Evolutionary conservation across 768 basidiomycete genomes (phyloP).

Genomic region (Gloeopeniophorella convolvens): DNA sequence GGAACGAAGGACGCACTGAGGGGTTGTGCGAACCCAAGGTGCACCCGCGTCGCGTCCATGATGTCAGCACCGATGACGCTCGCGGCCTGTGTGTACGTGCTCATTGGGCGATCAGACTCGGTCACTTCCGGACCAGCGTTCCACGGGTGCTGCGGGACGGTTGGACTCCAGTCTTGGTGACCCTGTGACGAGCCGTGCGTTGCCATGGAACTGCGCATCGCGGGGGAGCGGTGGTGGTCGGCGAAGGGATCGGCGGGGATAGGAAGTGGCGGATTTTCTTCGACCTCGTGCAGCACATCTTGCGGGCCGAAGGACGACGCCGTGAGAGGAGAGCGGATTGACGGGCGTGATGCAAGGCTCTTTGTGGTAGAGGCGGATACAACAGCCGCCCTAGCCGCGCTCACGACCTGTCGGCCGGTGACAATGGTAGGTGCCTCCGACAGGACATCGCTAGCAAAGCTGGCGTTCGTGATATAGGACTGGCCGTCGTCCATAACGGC

Average conservation of each 20-base stretch:
- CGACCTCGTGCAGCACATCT: constrained; percentile 50
- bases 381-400: constrained; percentile 74
- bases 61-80: constrained; percentile 43
- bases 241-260: constrained; percentile 50
- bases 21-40: constrained; percentile 43
- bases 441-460: constrained; percentile 71
- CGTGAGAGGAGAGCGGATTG: constrained; percentile 61
- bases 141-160: constrained; percentile 6
- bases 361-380: constrained; percentile 35
- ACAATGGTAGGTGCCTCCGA: constrained; percentile 80
- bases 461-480: constrained; percentile 70
- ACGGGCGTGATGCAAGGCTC: constrained; percentile 41
- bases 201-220: constrained; percentile 26
- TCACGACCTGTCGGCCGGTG: constrained; percentile 66
- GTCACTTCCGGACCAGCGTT: constrained; percentile 26
- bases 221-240: constrained; percentile 46
- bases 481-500: constrained; percentile 49
- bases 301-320: constrained; percentile 64
- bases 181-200: constrained; percentile 20
- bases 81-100: constrained; percentile 50
- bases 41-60: constrained; percentile 60
- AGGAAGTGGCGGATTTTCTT: constrained; percentile 28
- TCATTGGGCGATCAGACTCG: constrained; percentile 45
- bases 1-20: constrained; percentile 24
- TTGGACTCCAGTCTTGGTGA: constrained; percentile 23